Evolutionary conservation across 208 protist genomes (phyloP).

Genomic region (Porcisia hertigi): DNA sequence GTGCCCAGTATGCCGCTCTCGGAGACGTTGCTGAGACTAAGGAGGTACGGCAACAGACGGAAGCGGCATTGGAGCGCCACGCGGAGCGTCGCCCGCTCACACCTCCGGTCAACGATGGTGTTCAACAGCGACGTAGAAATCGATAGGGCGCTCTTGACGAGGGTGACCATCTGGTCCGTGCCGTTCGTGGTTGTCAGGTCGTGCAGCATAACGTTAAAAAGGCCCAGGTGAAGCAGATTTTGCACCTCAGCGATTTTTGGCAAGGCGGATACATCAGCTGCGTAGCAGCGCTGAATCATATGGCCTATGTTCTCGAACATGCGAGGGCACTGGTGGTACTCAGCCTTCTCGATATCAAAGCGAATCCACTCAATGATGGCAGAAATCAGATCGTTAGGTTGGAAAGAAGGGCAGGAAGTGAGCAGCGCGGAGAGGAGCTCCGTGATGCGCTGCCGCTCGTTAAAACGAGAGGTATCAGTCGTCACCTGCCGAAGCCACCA

Average conservation of each 20-base stretch:
- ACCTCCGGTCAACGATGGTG: conserved; percentile 39
- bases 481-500: conserved; percentile 79
- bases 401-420: conserved; percentile 34
- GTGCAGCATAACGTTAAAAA: conserved; percentile 83
- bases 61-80: conserved; percentile 70
- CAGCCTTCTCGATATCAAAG: conserved; percentile 77
- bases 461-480: conserved; percentile 59
- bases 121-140: conserved; percentile 42
- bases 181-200: conserved; percentile 50
- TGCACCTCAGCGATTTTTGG: conserved; percentile 54
- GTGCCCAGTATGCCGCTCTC: conserved; percentile 46
- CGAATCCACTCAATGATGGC: conserved; percentile 78
- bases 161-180: conserved; percentile 69
- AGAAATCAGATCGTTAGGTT: conserved; percentile 47
- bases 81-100: conserved; percentile 42
- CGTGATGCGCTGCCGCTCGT: conserved; percentile 60
- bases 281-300: conserved; percentile 73
- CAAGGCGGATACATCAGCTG: conserved; percentile 36
- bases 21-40: conserved; percentile 61
- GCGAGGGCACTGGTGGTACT: conserved; percentile 75
- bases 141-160: conserved; percentile 59
- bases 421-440: conserved; percentile 62
- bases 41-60: conserved; percentile 65
- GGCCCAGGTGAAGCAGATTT: conserved; percentile 57
- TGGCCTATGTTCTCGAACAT: conserved; percentile 86